Evolutionary conservation across 176 grass and related monocot species (phyloP), one percentile per base, ranked within the genome.

Genomic region (Lolium rigidum): DNA sequence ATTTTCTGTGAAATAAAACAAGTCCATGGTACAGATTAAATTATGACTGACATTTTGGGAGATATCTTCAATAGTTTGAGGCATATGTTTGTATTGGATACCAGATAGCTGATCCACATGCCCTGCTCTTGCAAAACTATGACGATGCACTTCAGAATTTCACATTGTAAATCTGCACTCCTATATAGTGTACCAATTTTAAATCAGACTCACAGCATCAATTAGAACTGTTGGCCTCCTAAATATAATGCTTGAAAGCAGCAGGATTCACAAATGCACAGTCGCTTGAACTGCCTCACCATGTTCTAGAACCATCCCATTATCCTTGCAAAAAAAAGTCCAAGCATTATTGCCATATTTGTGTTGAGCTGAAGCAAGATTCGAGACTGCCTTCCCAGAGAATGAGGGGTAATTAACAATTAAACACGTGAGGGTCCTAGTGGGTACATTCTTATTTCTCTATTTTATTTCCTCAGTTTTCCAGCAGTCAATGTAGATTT

Each of bases 11-110:
- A 7, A 46, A 20, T 80, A 35, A 50, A 66, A 80, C 21, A 80
- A 65, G 24, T 13, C 10, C 60, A 51, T 9, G 25, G 2, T 80
- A 13, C 77, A 31, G 43, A 50, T 46, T 80, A 65, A 48, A 18
- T 49, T 48, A 24, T 47, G 17, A 26, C 8, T 35, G 11, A 9
- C 57, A 38, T 60, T 79, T 17, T 46, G 41, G 3, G 37, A 20
- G 54, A 49, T 4, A 64, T n/a, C 81, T 21, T 21, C 47, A 75
- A 67, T 87, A 56, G n/a, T 75, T 66, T 46, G 3, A 8, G 28
- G 39, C 43, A 10, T 68, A 68, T 67, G 43, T 76, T 57, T 18
- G 48, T 82, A 20, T 21, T 63, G 58, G 21, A 65, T 25, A 50
- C 71, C 71, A 54, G 8, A 62, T 50, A 80, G 9, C 13, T 80